Base-by-base conservation (phyloP, 805 yeast species). In the Cyberlindnera subsufficiens region DNA sequence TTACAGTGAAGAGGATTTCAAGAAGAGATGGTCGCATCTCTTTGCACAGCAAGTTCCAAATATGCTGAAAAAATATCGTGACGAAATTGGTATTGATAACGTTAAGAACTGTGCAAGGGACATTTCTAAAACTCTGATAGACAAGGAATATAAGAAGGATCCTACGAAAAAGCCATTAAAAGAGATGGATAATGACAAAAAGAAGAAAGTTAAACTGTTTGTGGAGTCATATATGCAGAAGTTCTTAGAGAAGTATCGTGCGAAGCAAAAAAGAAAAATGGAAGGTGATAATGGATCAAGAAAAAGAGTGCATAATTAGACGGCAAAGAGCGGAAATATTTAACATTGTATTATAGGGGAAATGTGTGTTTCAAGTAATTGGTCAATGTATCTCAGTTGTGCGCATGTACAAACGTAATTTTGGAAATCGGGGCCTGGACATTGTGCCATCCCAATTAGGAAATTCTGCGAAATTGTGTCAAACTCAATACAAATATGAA, bases 21-120 rank as follows among this genome's bases (percentile, higher is more conserved):
- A 58, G 38, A 58, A 53, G 43, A 53, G 56, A 32, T 70, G 75
- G 75, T 58, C 58, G 34, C 59, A 52, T 25, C 60, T 60, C 38
- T 78, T 91, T 58, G 97, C 96, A 2, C 64, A 71, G 14, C 69
- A 77, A 52, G 85, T 91, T 10, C 97, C 97, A 9, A 88, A 89
- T 54, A 62, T 85, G 56, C 69, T 90, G 42, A 79, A 80, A 50
- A 77, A 76, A 51, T 78, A 83, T 60, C 82, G 78, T 50, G 58
- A 68, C 3, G 80, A 78, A 42, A 68, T 91, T 18, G 89, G 88
- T 5, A 80, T 78, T 44, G 95, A 85, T 5, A 72, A 78, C 43
- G 56, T 87, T 40, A 91, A 90, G 63, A 73, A 73, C 32, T 83
- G 89, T 63, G 86, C 96, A 3, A 75, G 78, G 46, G 96, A 89